These are phyloP conservation scores for Dendrostoma leiphaemia DNA, from an alignment of 2,329 filamentous ascomycete species.

Conservation along the genomic window DNA sequence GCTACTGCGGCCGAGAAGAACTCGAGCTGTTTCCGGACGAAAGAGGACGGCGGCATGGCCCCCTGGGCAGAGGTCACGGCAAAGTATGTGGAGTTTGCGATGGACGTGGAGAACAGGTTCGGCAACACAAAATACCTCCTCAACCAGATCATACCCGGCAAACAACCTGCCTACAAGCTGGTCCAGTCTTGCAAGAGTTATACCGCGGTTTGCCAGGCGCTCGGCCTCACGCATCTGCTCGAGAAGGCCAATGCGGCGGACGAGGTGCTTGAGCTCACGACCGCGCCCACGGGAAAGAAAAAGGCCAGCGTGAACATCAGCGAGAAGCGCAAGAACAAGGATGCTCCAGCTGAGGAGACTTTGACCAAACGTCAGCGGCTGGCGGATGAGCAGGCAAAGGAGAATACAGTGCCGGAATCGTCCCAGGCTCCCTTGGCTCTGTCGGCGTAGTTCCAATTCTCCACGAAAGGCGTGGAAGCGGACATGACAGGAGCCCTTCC, in stretches of 20 bases:
- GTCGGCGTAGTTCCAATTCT: not conserved
- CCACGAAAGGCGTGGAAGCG: not conserved
- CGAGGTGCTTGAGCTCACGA: conserved; percentile 56
- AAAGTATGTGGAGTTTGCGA: conserved; percentile 68
- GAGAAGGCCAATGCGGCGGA: conserved; percentile 67
- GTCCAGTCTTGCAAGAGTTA: conserved; percentile 71
- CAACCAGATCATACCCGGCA: conserved; percentile 81
- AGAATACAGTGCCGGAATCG: not conserved
- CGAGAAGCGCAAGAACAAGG: conserved; percentile 10
- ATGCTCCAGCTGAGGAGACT: not conserved
- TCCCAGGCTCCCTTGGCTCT: conserved; percentile 11
- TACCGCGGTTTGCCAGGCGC: conserved; percentile 59
- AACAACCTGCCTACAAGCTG: conserved; percentile 59
- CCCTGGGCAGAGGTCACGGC: conserved; percentile 76
- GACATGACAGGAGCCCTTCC: not conserved
- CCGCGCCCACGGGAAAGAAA: conserved; percentile 36
- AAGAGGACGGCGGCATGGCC: conserved; percentile 66
- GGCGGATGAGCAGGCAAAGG: not conserved
- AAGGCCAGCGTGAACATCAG: not conserved
- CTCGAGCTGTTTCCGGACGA: conserved; percentile 76
- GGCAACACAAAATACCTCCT: conserved; percentile 93
- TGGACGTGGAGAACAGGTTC: conserved; percentile 82
- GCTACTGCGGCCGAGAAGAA: conserved; percentile 91
- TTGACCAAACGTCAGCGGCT: conserved; percentile 8
- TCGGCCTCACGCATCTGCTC: conserved; percentile 64